These are phyloP conservation scores for Cladorrhinum sp. DNA, from an alignment of 2,329 filamentous ascomycete species.

Conservation along the genomic window DNA sequence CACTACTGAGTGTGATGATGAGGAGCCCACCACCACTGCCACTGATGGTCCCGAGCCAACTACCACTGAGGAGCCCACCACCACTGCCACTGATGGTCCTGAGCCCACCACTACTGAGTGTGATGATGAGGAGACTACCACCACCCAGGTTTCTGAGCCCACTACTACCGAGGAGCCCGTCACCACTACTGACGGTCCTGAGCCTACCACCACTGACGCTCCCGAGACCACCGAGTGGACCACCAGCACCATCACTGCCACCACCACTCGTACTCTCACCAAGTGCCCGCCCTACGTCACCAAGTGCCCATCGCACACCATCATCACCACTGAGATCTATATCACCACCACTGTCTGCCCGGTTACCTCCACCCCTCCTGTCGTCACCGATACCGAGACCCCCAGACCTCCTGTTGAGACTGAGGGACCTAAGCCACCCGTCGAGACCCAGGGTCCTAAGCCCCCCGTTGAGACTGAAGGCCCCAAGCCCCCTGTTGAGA, in stretches of 20 bases:
- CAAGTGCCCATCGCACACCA: slow-evolving; percentile 19
- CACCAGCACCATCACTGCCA: slow-evolving; percentile 23
- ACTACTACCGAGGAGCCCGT: slow-evolving; percentile 7
- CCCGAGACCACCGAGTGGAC: slow-evolving; percentile 19
- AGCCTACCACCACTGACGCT: slow-evolving; percentile 1
- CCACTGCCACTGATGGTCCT: neutral
- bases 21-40: slow-evolving; percentile 2
- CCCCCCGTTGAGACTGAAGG: slow-evolving; percentile 3
- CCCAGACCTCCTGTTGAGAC: neutral
- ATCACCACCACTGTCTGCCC: slow-evolving; percentile 27
- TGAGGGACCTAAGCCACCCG: slow-evolving; percentile 7
- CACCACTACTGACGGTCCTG: neutral
- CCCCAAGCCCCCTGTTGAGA: neutral
- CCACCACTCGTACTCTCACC: slow-evolving; percentile 24
- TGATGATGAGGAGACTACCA: neutral
- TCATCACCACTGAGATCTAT: slow-evolving; percentile 22
- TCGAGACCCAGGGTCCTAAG: slow-evolving; percentile 22
- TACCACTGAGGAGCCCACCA: slow-evolving; percentile 2
- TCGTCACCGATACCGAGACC: slow-evolving; percentile 2
- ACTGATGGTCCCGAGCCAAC: slow-evolving; percentile 2
- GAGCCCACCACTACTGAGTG: neutral
- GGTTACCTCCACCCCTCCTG: slow-evolving; percentile 16
- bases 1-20: neutral
- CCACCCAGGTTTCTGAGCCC: neutral
- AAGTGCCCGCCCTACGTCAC: slow-evolving; percentile 21